These are phyloP conservation scores for Phytophthora sp. DNA, from an alignment of 352 stramenopile species.

Conservation along the genomic window DNA sequence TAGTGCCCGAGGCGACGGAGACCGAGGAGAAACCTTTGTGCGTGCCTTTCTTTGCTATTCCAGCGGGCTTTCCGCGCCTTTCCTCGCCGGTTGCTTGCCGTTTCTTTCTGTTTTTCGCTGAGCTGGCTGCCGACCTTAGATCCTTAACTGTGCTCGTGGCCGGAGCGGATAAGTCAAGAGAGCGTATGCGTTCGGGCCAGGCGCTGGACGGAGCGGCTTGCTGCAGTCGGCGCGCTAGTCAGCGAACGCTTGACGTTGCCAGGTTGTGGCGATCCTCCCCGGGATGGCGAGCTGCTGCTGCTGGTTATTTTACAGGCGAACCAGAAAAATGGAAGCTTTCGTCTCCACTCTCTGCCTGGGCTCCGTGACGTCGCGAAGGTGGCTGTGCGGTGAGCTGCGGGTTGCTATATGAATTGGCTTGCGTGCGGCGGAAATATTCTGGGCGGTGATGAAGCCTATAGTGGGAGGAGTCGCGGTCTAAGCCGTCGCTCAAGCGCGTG, in stretches of 20 bases:
- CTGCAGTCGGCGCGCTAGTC: not conserved
- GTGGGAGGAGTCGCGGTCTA: too few relatives aligned
- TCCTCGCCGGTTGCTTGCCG: slow-evolving; percentile 35
- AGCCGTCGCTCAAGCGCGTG: too few relatives aligned
- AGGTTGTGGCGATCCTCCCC: slow-evolving; percentile 8
- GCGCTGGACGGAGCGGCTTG: slow-evolving; percentile 22
- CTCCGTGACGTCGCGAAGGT: too few relatives aligned
- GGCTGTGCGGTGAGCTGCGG: too few relatives aligned
- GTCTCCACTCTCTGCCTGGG: not conserved
- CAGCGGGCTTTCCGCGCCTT: slow-evolving; percentile 31
- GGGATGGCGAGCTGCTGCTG: not conserved
- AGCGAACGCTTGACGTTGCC: too few relatives aligned
- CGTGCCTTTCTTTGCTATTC: slow-evolving; percentile 26
- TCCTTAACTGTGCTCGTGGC: too few relatives aligned
- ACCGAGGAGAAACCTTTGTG: slow-evolving; percentile 9
- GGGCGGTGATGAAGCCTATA: not conserved
- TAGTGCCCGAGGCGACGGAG: not conserved
- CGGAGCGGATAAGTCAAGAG: too few relatives aligned
- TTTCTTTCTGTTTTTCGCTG: slow-evolving; percentile 37
- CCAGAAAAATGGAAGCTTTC: slow-evolving; percentile 23
- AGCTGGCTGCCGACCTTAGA: not conserved
- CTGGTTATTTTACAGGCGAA: slow-evolving; percentile 8
- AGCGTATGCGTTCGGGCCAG: not conserved
- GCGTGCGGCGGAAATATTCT: not conserved
- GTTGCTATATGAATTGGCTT: too few relatives aligned